Conservation (phyloP, 2,329 filamentous ascomycete genomes). For the Penicillium sp. region DNA sequence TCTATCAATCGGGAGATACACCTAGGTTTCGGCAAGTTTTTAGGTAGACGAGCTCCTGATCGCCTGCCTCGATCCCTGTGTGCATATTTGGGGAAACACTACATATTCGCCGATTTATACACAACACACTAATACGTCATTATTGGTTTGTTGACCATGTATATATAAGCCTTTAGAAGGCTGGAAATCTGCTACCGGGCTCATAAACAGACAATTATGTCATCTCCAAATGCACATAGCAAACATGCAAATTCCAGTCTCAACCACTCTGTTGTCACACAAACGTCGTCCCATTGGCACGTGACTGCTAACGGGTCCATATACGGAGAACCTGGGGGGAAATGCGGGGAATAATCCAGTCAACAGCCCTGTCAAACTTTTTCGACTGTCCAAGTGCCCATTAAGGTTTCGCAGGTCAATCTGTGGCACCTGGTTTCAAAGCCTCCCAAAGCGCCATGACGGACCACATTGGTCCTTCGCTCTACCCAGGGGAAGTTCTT, state of each 20-base stretch:
- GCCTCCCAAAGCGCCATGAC: background rate
- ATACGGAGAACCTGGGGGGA: background rate
- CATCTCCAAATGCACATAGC: background rate
- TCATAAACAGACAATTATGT: no score
- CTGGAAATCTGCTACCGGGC: no score
- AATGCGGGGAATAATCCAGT: background rate
- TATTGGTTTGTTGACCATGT: no score
- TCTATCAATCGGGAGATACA: no score
- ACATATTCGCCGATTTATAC: no score
- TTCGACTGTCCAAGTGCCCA: background rate
- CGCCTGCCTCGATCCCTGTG: no score
- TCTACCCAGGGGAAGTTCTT: slow-evolving; percentile 11
- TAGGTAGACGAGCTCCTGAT: no score
- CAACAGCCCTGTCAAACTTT: background rate
- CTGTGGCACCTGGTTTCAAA: background rate
- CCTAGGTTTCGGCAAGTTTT: no score
- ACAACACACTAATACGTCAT: no score
- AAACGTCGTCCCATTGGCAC: background rate
- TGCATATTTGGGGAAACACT: no score
- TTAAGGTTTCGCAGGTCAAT: background rate
- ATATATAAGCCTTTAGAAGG: no score
- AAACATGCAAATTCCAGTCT: background rate
- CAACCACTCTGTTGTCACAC: background rate
- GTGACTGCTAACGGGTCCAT: background rate
- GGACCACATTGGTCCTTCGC: background rate